Base-by-base conservation (phyloP, 148 eudicot genomes). In the Amaranthus hypochondriacus region DNA sequence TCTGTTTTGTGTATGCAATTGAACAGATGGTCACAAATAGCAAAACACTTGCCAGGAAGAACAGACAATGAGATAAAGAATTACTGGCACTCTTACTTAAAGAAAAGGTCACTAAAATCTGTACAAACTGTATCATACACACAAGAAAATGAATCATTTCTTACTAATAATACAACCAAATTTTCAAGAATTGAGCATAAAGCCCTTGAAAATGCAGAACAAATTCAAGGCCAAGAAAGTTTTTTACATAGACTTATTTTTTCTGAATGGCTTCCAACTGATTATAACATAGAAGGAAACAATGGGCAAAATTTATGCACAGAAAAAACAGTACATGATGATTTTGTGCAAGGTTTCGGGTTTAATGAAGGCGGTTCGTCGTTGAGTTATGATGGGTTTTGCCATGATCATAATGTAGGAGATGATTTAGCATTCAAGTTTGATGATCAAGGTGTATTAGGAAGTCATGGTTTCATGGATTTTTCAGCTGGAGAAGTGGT, bases 11-110 rank as follows among this genome's bases (percentile, higher is more conserved):
- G 14, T 53, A 62, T 48, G 42, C 9, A 69, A 55, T 70, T 18
- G 56, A n/a, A 48, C 72, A 90, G 95, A 85, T 90, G 95, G 95
- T 86, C 95, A 69, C 91, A 84, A 62, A 90, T 90, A 70, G 88
- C 95, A 57, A 86, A 86, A 44, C 81, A 83, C 51, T 74, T 90
- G 61, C 88, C 91, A 0, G 95, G 95, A 77, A 86, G 95, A 66
- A 90, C 95, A 3, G 95, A 90, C 56, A 90, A 90, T 21, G 95
- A 90, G 81, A 83, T 90, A 62, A 90, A 90, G 74, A 90, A 90
- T 71, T 70, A 84, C 60, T 90, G 95, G 95, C 91, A 87, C 66
- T 84, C 91, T 14, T 82, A 82, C 69, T 68, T 90, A 43, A 87
- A 86, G 83, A 90, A 80, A 72, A 65, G 28, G 66, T 14, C 43